Conservation (phyloP, 169 alveolate species). For the Plasmodium relictum region DNA sequence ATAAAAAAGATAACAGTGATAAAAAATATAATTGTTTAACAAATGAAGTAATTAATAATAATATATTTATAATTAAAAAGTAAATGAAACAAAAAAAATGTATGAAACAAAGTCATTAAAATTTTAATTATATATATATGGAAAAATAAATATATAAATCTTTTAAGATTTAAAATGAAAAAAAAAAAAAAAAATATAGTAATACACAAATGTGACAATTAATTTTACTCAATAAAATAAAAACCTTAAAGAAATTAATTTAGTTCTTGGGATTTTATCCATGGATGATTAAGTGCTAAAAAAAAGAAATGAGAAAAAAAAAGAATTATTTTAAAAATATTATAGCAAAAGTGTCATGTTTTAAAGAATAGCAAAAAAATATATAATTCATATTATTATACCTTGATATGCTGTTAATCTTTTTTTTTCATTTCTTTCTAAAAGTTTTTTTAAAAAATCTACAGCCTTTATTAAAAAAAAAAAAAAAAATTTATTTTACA, state of each 20-base stretch:
- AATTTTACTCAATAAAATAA: too few species aligned
- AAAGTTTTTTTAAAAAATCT: constrained; percentile 66
- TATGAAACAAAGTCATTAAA: not conserved
- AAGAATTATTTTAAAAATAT: too few species aligned
- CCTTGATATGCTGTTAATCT: constrained; percentile 69
- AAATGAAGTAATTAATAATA: too few species aligned
- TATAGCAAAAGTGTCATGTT: too few species aligned
- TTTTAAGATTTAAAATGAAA: not conserved
- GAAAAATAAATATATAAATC: not conserved
- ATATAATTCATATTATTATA: not conserved
- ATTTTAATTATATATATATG: not conserved
- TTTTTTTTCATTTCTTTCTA: constrained; percentile 68
- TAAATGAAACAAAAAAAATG: too few species aligned
- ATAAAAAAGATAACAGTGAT: too few species aligned
- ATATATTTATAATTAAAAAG: too few species aligned
- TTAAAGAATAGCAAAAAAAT: too few species aligned
- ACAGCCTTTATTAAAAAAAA: constrained; percentile 26
- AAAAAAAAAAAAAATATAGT: not conserved
- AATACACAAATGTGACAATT: too few species aligned
- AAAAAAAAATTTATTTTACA: not conserved
- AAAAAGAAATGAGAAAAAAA: not conserved
- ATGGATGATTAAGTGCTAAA: constrained; percentile 14
- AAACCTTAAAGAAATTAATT: not conserved
- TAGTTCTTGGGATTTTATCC: constrained; percentile 6
- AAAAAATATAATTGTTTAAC: too few species aligned